These are phyloP conservation scores for Mycena maculata DNA, from an alignment of 768 basidiomycete genomes.

Conservation along the genomic window DNA sequence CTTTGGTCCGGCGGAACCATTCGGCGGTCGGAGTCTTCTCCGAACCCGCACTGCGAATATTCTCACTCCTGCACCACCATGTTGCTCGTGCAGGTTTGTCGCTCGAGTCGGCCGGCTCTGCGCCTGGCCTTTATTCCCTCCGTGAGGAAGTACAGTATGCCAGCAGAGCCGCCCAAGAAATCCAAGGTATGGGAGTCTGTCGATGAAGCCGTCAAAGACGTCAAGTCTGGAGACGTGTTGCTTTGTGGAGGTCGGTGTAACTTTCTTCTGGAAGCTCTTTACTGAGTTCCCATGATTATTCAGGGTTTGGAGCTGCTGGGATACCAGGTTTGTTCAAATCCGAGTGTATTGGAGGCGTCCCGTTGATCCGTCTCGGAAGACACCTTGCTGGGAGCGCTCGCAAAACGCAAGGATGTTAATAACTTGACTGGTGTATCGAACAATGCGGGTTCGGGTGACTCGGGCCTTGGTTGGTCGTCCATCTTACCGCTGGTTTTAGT, in stretches of 20 bases:
- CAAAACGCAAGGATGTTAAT: conserved; percentile 77
- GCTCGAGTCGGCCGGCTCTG: conserved; percentile 30
- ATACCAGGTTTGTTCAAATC: conserved; percentile 73
- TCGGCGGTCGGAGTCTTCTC: not conserved
- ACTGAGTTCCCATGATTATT: conserved; percentile 11
- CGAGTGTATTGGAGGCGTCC: not conserved
- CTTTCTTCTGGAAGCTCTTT: not conserved
- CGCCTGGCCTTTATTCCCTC: conserved; percentile 37
- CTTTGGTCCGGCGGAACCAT: not conserved
- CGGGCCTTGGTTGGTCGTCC: conserved; percentile 69
- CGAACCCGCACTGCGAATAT: not conserved
- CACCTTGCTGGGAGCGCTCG: conserved; percentile 83
- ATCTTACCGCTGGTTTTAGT: not conserved
- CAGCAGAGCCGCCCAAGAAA: conserved; percentile 49
- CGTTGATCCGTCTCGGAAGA: conserved; percentile 55
- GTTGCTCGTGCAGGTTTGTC: conserved; percentile 22
- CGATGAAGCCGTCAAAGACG: conserved; percentile 85
- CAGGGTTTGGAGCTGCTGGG: conserved; percentile 92
- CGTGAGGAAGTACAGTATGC: conserved; percentile 48
- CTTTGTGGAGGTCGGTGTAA: conserved; percentile 80
- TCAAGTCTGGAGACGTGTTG: conserved; percentile 83
- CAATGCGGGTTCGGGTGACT: conserved; percentile 81
- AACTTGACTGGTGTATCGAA: conserved; percentile 88
- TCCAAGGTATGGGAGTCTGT: conserved; percentile 84
- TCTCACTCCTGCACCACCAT: conserved; percentile 27